Evolutionary conservation across 371 early-diverging fungal species (phyloP).

Genomic region (Mucor ambiguus): DNA sequence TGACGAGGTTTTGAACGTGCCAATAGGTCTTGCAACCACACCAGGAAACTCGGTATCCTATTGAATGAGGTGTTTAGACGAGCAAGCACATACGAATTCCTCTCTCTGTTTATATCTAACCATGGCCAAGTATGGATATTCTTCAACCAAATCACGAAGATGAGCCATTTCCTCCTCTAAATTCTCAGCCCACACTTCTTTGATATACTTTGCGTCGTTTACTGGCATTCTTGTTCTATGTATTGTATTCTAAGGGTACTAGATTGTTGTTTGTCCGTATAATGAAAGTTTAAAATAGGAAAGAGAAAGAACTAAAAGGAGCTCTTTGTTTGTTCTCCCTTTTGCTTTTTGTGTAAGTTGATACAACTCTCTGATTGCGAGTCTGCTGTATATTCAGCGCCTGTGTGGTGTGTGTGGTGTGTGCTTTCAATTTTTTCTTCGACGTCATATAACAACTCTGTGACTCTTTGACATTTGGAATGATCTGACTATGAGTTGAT

Average conservation of each 20-base stretch:
- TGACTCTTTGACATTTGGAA: not conserved
- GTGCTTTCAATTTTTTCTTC: conserved; percentile 3
- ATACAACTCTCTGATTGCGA: not conserved
- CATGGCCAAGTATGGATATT: conserved; percentile 98
- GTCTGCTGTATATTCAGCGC: not conserved
- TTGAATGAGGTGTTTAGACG: not conserved
- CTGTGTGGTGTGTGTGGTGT: not conserved
- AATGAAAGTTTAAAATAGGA: conserved; percentile 3
- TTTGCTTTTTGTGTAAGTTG: not conserved
- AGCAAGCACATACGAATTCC: not conserved
- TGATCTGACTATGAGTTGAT: not conserved
- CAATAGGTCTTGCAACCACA: conserved; percentile 98
- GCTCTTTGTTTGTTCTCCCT: conserved; percentile 3
- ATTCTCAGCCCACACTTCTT: conserved; percentile 98
- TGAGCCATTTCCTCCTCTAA: conserved; percentile 94
- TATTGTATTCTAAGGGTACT: not conserved
- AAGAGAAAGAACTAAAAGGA: conserved; percentile 4
- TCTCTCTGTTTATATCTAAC: conserved; percentile 46
- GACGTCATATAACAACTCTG: not conserved
- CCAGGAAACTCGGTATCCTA: conserved; percentile 99
- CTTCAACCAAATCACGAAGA: conserved; percentile 88
- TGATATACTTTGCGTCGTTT: conserved; percentile 67
- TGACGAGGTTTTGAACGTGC: conserved; percentile 92
- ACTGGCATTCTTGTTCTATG: conserved; percentile 34
- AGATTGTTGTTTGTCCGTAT: not conserved